Evolutionary conservation across 73 alveolate species (phyloP), one percentile per base, ranked within the genome.

Genomic region (Breviolum minutum): DNA sequence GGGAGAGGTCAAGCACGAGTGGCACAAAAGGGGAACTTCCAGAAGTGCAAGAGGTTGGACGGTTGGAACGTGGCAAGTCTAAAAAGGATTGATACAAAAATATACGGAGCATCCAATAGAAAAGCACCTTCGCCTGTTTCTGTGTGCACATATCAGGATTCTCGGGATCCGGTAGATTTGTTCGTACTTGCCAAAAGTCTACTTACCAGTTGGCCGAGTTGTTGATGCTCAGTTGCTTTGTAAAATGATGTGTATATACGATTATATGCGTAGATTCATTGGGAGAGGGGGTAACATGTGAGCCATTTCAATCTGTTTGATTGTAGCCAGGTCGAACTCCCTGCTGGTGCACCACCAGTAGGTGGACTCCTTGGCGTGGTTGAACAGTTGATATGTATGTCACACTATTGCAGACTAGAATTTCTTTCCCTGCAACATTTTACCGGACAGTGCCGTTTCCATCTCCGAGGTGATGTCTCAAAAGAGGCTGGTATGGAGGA

Each of bases 401-500:
- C 81, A 71, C 9, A 8, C 30, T 17, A 20, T 71, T 22, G 40
- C 48, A 71, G 87, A 24, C 7, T 30, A 3, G 54, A 40, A 2
- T 40, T 40, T 40, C 5, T 40, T 40, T 0, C 54, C 54, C 54
- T 40, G 3, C 54, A 2, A 40, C 54, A 40, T 40, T 40, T 40
- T 40, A 40, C 54, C 54, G 3, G 3, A 40, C 54, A 40, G 54
- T 40, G 3, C 54, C 54, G 54, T 40, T 40, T 40, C 54, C 54
- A 40, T 40, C 54, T 14, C 13, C n/a, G 48, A 90, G 96, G 96
- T 61, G 96, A 90, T 70, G 96, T 90, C 62, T 68, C 96, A 7
- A 90, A 69, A 70, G 96, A 90, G 80, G 96, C 87, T 24, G 96
- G 96, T 16, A 90, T 90, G 96, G 96, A 90, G 96, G 96, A 90